phyloP scores from a whole-genome alignment of 306 rosid species.

The Vachellia pachyceras region DNA sequence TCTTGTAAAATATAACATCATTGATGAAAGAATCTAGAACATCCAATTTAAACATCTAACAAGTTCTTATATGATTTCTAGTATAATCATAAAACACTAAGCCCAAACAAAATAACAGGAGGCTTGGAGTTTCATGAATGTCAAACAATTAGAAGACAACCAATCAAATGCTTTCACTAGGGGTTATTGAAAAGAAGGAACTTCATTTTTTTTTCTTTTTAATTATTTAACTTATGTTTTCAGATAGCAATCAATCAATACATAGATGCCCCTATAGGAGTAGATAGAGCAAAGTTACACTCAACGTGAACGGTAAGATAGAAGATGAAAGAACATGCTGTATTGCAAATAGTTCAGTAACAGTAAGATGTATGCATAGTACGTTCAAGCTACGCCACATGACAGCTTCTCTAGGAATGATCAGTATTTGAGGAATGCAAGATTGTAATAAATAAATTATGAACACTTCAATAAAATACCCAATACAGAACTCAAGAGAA shows the following conservation, averaged over 20 bases:
- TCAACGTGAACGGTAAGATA: constrained; percentile 23
- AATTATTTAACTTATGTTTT: background rate
- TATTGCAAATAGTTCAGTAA: constrained; percentile 16
- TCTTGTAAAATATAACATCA: background rate
- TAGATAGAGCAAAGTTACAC: constrained; percentile 23
- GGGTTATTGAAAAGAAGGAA: background rate
- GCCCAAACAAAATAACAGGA: background rate
- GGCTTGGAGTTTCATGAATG: background rate
- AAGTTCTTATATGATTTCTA: background rate
- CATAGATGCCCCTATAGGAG: constrained; percentile 19
- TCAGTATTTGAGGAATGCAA: constrained; percentile 11
- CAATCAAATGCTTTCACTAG: background rate
- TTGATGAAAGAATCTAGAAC: background rate
- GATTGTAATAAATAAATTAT: constrained; percentile 3
- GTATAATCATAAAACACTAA: background rate
- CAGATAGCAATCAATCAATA: background rate
- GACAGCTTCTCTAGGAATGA: constrained; percentile 7
- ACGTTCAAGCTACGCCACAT: constrained; percentile 23
- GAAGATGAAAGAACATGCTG: background rate
- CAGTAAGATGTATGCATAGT: background rate
- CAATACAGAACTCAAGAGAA: constrained; percentile 13
- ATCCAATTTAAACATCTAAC: background rate
- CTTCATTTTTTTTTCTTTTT: background rate
- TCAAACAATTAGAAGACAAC: background rate
- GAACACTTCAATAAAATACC: background rate